Evolutionary conservation across 352 stramenopile species (phyloP), one percentile per base, ranked within the genome.

Genomic region (Globisporangium echinulatum): DNA sequence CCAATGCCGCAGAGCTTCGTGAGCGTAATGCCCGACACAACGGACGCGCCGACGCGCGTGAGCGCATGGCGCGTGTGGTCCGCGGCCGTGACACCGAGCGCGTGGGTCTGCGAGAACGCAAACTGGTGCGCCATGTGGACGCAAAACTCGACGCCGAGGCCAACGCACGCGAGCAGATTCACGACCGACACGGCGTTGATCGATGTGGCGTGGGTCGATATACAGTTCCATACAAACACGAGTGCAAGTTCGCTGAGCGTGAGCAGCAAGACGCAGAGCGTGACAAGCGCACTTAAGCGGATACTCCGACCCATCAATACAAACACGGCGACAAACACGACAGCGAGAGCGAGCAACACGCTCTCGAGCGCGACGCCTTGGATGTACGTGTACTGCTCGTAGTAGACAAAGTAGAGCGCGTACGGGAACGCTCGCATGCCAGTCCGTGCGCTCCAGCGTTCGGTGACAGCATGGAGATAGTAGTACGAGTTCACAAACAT

Each of bases 301-400:
- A 92, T 44, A 56, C 82, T 84, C 62, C 68, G 65, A 46, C 90
- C 65, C 76, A 91, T 87, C 10, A 97, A 74, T 42, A 94, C 56
- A n/a, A 83, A 86, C 4, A 96, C 75, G 8, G 73, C 77, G 14
- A 83, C 59, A 64, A 94, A 90, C 11, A 96, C 85, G 5, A 92
- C 85, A 38, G 79, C 72, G 37, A 97, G 57, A 7, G 87, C 85
- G 14, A 97, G 67, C 14, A 93, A 51, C 6, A 97, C 69, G 65
- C 87, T 96, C 61, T 95, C 82, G 40, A 97, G 58, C 17, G 87
- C 88, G 6, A 96, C 71, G 38, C 88, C 88, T 59, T 96, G 86
- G 61, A 97, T 97, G 62, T 92, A 95, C 52, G 77, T 81, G 74
- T 96, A 97, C 68, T 97, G 90, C 58, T 97, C 90, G 63, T 96